A percentile compares a stretch with the other conserved stretches of the same genome.
These are phyloP conservation scores for Ceratocystis colombiana DNA, from an alignment of 2,329 filamentous ascomycete genomes.

Conservation along the genomic window DNA sequence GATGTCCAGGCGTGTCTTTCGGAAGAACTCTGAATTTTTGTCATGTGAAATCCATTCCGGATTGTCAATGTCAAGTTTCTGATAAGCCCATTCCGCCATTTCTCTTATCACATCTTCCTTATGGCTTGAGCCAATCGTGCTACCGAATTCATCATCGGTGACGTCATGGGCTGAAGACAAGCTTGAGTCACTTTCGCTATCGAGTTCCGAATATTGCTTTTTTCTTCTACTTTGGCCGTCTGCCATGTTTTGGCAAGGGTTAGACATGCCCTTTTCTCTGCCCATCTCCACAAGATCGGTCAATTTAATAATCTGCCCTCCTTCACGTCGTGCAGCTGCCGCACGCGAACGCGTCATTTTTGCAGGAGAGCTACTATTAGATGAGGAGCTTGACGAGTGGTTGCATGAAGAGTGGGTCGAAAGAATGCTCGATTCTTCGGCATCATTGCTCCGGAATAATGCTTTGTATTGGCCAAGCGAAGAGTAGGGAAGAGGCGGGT, in stretches of 20 bases:
- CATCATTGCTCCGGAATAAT: not conserved
- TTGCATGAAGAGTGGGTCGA: not conserved
- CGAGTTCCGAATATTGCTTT: not conserved
- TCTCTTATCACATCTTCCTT: not conserved
- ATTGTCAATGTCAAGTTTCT: not conserved
- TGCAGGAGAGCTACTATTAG: too few species aligned
- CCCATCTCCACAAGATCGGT: not conserved
- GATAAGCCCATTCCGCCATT: not conserved
- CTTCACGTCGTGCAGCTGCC: not conserved
- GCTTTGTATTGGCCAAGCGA: conserved; percentile 19
- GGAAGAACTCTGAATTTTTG: not conserved
- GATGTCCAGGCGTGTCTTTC: not conserved
- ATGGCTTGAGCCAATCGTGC: not conserved
- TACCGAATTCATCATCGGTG: not conserved
- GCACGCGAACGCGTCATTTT: not conserved
- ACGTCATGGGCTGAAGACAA: not conserved
- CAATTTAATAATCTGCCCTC: not conserved
- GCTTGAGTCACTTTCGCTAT: conserved; percentile 3
- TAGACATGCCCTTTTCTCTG: not conserved
- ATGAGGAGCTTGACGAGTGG: not conserved
- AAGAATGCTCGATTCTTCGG: not conserved
- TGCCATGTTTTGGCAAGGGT: not conserved
- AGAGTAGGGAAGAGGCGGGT: conserved; percentile 33
- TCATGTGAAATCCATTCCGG: not conserved
- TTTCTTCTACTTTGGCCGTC: not conserved